phyloP scores from a whole-genome alignment of 2,329 filamentous ascomycete species.

The Nemania sp. region DNA sequence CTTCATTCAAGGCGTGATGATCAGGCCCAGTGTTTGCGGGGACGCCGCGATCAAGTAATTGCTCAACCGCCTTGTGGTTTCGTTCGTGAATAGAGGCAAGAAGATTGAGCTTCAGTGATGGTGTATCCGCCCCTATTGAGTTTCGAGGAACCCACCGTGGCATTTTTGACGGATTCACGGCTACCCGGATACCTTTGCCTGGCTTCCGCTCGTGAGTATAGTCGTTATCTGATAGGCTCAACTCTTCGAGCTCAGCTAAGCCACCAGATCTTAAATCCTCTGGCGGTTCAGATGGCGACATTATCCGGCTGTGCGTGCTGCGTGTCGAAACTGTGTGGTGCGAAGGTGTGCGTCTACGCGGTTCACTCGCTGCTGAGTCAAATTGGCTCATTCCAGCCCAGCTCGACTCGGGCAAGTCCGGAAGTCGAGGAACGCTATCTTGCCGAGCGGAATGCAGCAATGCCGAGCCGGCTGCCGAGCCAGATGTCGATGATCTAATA shows the following conservation, averaged over 20 bases:
- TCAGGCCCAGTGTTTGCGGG: conserved; percentile 54
- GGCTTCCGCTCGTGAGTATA: conserved; percentile 34
- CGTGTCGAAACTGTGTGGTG: conserved; percentile 25
- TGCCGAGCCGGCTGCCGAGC: conserved; percentile 10
- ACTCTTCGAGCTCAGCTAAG: conserved; percentile 33
- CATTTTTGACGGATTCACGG: conserved; percentile 55
- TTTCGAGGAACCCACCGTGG: conserved; percentile 57
- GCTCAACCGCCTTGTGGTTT: conserved; percentile 61
- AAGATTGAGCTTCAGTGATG: conserved; percentile 53
- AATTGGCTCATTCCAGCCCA: conserved; percentile 19
- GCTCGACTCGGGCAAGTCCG: conserved; percentile 19
- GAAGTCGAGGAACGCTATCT: conserved; percentile 20
- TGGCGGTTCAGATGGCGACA: conserved; percentile 17
- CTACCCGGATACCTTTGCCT: conserved; percentile 52
- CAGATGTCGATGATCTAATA: conserved; percentile 15
- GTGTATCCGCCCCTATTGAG: conserved; percentile 47
- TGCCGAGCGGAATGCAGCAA: conserved; percentile 16
- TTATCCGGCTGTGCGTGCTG: conserved; percentile 20
- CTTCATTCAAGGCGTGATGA: conserved; percentile 56
- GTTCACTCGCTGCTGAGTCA: background rate
- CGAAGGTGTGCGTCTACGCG: conserved; percentile 12
- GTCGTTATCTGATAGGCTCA: conserved; percentile 42
- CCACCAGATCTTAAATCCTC: conserved; percentile 30
- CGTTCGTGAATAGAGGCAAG: conserved; percentile 58
- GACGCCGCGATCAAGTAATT: conserved; percentile 62